phyloP scores from a whole-genome alignment of 345 rosid species.

The Ailanthus altissimus region DNA sequence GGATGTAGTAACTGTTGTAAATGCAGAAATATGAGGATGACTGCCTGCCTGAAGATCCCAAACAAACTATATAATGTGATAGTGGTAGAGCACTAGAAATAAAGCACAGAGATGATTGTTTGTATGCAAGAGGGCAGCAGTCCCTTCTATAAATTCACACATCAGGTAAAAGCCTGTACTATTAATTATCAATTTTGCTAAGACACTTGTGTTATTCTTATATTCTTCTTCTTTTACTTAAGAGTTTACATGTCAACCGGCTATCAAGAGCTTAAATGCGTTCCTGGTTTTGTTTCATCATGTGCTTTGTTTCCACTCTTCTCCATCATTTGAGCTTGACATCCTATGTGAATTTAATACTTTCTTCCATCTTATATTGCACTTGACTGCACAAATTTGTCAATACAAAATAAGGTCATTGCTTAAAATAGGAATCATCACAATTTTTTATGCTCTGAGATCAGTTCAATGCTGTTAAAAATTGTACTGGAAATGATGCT shows the following conservation, averaged over 20 bases:
- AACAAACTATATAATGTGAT: neutral
- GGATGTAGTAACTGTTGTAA: neutral
- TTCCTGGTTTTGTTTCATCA: neutral
- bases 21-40: neutral
- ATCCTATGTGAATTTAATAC: neutral
- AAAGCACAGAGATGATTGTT: neutral
- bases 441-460: neutral
- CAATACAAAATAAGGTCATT: neutral
- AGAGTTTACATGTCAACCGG: neutral
- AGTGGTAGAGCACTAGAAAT: neutral
- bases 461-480: neutral
- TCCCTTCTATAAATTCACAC: neutral
- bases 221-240: neutral
- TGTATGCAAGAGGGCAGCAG: neutral
- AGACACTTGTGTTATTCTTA: neutral
- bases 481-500: neutral
- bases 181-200: neutral
- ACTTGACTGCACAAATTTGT: neutral
- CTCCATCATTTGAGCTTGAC: neutral
- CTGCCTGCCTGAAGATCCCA: neutral
- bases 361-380: neutral
- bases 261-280: neutral
- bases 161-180: neutral
- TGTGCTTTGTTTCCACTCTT: neutral
- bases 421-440: neutral